A percentile compares a stretch with the other conserved stretches of the same genome.
Conservation (phyloP, 306 rosid species). For the Casuarina cunninghamiana region DNA sequence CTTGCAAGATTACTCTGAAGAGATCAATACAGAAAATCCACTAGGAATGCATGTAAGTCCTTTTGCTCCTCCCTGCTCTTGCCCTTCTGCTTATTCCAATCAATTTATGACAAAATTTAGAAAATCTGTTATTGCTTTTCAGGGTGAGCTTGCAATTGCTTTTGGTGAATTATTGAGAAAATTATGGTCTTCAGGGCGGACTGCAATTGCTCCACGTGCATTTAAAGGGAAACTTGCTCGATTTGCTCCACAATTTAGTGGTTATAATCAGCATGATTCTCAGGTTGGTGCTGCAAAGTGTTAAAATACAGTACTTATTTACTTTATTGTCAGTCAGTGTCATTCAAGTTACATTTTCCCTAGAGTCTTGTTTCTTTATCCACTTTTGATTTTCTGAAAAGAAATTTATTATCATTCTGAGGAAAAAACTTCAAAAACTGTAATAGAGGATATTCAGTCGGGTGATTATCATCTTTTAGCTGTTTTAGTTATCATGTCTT, state of each 20-base stretch:
- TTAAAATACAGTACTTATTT: constrained; percentile 19
- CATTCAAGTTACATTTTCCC: constrained; percentile 1
- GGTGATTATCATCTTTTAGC: background rate
- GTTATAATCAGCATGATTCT: constrained; percentile 98
- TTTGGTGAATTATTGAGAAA: constrained; percentile 93
- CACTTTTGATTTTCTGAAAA: background rate
- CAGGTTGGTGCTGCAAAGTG: constrained; percentile 61
- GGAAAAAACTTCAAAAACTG: background rate
- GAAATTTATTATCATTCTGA: background rate
- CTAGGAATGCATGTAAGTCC: constrained; percentile 89
- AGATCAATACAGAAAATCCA: constrained; percentile 92
- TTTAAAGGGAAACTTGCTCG: constrained; percentile 94
- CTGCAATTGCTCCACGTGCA: constrained; percentile 78
- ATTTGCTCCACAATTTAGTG: constrained; percentile 99
- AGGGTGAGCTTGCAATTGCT: constrained; percentile 98
- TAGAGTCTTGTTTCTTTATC: constrained; percentile 7
- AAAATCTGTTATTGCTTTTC: constrained; percentile 34
- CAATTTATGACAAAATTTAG: constrained; percentile 21
- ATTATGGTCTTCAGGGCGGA: constrained; percentile 92
- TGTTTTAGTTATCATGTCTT: no score
- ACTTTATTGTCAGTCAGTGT: constrained; percentile 11
- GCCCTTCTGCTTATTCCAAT: constrained; percentile 7
- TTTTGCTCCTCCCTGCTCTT: constrained; percentile 26
- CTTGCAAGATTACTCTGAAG: constrained; percentile 85
- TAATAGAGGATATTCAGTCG: background rate